Evolutionary conservation across 805 yeast species (phyloP).

Genomic region (Metschnikowia kofuensis): DNA sequence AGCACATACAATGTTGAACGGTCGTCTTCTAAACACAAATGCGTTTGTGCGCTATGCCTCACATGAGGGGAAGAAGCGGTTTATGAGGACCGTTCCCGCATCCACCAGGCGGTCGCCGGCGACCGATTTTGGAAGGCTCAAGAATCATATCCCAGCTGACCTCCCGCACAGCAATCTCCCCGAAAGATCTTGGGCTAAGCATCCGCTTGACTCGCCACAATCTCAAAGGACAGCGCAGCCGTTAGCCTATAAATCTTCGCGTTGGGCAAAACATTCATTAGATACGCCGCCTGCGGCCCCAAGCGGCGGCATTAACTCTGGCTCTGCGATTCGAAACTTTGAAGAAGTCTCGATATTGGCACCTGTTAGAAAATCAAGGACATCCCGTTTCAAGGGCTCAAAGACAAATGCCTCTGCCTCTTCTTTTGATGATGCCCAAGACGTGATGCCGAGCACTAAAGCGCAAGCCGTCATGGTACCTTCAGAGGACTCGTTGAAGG

Average conservation of each 20-base stretch:
- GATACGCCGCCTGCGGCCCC: neutral
- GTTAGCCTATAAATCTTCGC: constrained; percentile 12
- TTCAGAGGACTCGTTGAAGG: constrained; percentile 8
- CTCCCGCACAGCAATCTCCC: constrained; percentile 4
- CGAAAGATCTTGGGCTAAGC: constrained; percentile 12
- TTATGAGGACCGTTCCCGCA: constrained; percentile 26
- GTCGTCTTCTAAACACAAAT: constrained; percentile 9
- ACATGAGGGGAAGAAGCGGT: constrained; percentile 21
- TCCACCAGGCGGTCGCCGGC: constrained; percentile 13
- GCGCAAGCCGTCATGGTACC: neutral
- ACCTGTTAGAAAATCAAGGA: constrained; percentile 30
- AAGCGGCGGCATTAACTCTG: neutral
- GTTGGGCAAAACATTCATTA: constrained; percentile 33
- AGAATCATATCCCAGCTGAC: constrained; percentile 8
- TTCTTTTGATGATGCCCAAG: neutral
- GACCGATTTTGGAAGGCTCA: constrained; percentile 12
- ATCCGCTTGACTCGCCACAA: constrained; percentile 5
- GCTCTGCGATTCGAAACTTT: neutral
- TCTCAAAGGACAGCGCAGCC: neutral
- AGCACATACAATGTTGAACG: constrained; percentile 10
- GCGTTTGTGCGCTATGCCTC: constrained; percentile 16
- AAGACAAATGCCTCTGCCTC: neutral
- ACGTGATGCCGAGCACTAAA: neutral
- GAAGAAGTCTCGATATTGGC: constrained; percentile 6
- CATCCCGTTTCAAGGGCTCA: constrained; percentile 23